Conservation (phyloP, 2,329 filamentous ascomycete genomes). For the Nemania sp. region DNA sequence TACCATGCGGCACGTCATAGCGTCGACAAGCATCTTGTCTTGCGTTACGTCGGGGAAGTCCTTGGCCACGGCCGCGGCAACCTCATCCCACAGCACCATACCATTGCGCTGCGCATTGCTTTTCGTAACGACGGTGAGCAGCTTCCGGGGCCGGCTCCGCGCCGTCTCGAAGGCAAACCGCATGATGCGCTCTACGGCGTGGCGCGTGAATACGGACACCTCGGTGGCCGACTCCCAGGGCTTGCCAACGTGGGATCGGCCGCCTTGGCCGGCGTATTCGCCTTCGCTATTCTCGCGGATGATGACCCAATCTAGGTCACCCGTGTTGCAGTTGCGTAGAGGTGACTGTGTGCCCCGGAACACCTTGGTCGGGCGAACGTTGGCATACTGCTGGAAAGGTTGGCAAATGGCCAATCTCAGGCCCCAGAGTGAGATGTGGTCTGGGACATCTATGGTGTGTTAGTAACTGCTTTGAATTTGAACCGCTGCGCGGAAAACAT, state of each 20-base stretch:
- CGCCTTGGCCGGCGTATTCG: slow-evolving; percentile 74
- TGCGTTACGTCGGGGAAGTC: slow-evolving; percentile 71
- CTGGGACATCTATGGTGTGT: slow-evolving; percentile 63
- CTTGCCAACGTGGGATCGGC: slow-evolving; percentile 68
- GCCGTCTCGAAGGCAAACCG: slow-evolving; percentile 74
- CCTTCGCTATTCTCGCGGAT: slow-evolving; percentile 75
- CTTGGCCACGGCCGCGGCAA: slow-evolving; percentile 64
- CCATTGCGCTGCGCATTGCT: slow-evolving; percentile 74
- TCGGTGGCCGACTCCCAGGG: slow-evolving; percentile 72
- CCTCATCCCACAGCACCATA: slow-evolving; percentile 76
- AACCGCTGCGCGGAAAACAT: neutral
- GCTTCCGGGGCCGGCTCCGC: slow-evolving; percentile 65
- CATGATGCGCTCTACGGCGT: slow-evolving; percentile 69
- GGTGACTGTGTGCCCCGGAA: slow-evolving; percentile 70
- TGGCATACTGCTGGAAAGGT: slow-evolving; percentile 74
- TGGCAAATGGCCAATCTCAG: slow-evolving; percentile 74
- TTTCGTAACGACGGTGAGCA: slow-evolving; percentile 73
- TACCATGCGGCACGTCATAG: slow-evolving; percentile 74
- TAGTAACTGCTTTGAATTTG: neutral
- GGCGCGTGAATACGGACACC: slow-evolving; percentile 72
- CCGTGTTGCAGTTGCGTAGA: slow-evolving; percentile 58
- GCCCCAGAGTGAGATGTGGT: slow-evolving; percentile 75
- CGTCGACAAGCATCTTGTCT: slow-evolving; percentile 76
- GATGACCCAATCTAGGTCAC: slow-evolving; percentile 74
- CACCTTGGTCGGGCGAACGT: slow-evolving; percentile 72